Conservation (phyloP, 179 eudicot genomes). For the Drosera spatulata region DNA sequence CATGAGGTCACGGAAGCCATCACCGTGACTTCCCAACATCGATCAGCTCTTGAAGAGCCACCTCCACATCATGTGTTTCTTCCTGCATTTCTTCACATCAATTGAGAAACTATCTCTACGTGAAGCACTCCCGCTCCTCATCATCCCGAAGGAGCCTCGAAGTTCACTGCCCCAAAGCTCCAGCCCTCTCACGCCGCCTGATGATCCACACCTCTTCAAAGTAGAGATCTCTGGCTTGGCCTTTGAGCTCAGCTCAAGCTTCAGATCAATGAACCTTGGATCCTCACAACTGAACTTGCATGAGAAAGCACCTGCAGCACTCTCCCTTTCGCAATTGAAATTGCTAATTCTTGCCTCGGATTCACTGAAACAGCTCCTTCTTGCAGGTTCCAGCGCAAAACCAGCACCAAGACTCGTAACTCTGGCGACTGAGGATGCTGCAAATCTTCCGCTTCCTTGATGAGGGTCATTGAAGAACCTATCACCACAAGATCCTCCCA, state of each 20-base stretch:
- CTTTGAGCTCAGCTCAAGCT: constrained; percentile 22
- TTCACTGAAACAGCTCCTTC: constrained; percentile 40
- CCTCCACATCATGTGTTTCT: constrained; percentile 43
- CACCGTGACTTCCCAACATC: constrained; percentile 1
- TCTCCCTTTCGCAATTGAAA: constrained; percentile 25
- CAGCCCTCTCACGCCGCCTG: constrained; percentile 15
- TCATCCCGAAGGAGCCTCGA: constrained; percentile 1
- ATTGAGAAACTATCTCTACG: constrained; percentile 26
- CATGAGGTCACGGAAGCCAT: no score
- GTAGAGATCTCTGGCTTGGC: constrained; percentile 14
- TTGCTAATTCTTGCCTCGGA: constrained; percentile 55
- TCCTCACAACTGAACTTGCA: constrained; percentile 18
- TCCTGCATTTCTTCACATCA: constrained; percentile 42
- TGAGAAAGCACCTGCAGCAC: constrained; percentile 8
- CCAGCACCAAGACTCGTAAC: constrained; percentile 55
- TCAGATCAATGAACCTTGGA: constrained; percentile 50
- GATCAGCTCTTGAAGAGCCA: constrained; percentile 39
- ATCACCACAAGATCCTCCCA: constrained; percentile 18
- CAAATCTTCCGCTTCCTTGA: constrained; percentile 29
- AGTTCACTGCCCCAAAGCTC: constrained; percentile 3
- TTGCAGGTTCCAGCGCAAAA: constrained; percentile 32
- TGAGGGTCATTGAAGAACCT: not conserved
- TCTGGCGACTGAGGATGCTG: constrained; percentile 46
- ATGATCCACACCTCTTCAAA: constrained; percentile 13
- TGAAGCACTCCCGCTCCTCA: constrained; percentile 28